A percentile compares a stretch with the other conserved stretches of the same genome.
phyloP scores from a whole-genome alignment of 148 eudicot species.

The Rhododendron molle region DNA sequence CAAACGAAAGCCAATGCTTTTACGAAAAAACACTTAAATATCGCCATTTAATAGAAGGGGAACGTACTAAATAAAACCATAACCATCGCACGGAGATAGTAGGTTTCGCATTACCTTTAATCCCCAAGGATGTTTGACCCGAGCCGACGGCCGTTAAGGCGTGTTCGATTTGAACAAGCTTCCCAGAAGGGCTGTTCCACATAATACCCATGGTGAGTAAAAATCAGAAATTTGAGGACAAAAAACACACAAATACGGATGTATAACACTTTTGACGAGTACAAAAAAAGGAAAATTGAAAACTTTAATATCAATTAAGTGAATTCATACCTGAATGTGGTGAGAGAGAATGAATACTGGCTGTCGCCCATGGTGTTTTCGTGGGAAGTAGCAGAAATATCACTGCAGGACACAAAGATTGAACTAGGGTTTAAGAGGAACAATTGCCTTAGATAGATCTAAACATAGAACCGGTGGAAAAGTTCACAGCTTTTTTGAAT shows the following conservation, averaged over 20 bases:
- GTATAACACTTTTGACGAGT: not conserved
- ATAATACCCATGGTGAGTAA: not conserved
- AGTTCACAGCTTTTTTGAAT: not conserved
- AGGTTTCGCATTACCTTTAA: slow-evolving; percentile 53
- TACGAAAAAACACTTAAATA: not conserved
- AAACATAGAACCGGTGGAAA: not conserved
- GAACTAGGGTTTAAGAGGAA: not conserved
- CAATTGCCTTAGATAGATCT: not conserved
- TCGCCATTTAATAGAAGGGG: not conserved
- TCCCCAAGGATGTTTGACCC: slow-evolving; percentile 94
- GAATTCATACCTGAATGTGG: slow-evolving; percentile 73
- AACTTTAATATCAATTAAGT: not conserved
- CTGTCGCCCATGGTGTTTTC: slow-evolving; percentile 72
- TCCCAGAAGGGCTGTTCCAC: slow-evolving; percentile 76
- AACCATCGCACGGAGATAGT: not conserved
- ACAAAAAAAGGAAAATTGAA: not conserved
- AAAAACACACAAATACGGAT: not conserved
- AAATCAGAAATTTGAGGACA: not conserved
- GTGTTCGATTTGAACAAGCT: slow-evolving; percentile 96
- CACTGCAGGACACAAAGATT: not conserved
- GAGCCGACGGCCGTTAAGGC: slow-evolving; percentile 95
- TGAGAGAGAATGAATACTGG: slow-evolving; percentile 95
- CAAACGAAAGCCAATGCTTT: not conserved
- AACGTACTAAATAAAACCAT: not conserved
- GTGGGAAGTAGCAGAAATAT: not conserved